Conservation (phyloP, 257 asterid genomes). For the Solanum infundibuliforme region DNA sequence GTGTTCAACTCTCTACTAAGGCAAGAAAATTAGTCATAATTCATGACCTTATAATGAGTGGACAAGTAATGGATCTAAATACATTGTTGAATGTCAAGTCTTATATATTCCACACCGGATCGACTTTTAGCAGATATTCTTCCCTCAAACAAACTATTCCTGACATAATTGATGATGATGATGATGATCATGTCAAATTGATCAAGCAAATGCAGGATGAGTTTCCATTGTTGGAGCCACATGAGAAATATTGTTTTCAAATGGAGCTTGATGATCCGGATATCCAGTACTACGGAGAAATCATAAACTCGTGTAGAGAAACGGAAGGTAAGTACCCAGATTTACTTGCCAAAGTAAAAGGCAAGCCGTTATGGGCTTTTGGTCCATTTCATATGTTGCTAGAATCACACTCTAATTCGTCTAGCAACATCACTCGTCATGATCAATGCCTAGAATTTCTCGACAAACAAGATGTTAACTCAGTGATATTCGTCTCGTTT, state of each 20-base stretch:
- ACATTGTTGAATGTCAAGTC: not conserved
- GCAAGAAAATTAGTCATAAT: not conserved
- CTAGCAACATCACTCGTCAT: not conserved
- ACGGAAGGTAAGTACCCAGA: not conserved
- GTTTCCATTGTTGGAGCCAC: not conserved
- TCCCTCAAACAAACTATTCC: not conserved
- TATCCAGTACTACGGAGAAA: not conserved
- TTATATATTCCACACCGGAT: not conserved
- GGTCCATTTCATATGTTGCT: not conserved
- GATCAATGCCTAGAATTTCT: not conserved
- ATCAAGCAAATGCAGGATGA: not conserved
- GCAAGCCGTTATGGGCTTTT: not conserved
- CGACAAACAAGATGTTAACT: not conserved
- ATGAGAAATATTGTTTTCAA: not conserved
- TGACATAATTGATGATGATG: not conserved
- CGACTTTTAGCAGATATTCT: not conserved
- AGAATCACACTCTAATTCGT: not conserved
- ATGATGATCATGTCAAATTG: not conserved
- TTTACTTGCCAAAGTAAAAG: not conserved
- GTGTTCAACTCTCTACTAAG: rapidly evolving
- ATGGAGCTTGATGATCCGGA: not conserved
- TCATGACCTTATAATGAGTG: not conserved
- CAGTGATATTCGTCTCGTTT: not conserved
- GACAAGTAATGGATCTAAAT: rapidly evolving
- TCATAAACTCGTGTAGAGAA: not conserved